Conservation (phyloP, 306 rosid species). For the barrel medic (Medicago truncatula) region DNA sequence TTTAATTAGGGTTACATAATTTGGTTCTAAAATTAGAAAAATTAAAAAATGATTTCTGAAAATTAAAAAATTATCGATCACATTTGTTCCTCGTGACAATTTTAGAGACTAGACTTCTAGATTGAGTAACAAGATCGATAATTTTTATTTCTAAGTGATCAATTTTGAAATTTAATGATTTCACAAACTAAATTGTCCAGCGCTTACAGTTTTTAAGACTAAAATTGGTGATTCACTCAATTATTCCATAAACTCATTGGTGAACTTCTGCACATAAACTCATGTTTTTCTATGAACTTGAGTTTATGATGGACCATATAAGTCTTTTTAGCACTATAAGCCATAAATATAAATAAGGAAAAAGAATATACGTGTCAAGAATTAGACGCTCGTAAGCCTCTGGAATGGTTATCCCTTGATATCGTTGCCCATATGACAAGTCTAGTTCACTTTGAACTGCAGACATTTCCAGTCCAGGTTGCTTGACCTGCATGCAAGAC, state of each 20-base stretch:
- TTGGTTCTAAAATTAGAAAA: too few species aligned
- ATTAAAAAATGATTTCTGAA: not conserved
- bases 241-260: too few species aligned
- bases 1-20: too few species aligned
- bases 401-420: constrained; percentile 77
- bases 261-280: too few species aligned
- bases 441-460: constrained; percentile 91
- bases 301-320: too few species aligned
- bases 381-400: constrained; percentile 98
- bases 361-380: constrained; percentile 84
- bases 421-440: constrained; percentile 87
- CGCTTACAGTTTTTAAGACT: too few species aligned
- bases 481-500: constrained; percentile 75
- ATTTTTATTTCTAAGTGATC: not conserved
- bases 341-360: constrained; percentile 5
- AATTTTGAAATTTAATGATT: not conserved
- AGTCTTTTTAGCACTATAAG: not conserved
- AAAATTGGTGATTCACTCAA: too few species aligned
- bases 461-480: constrained; percentile 93
- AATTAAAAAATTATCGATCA: too few species aligned
- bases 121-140: too few species aligned
- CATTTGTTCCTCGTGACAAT: not conserved
- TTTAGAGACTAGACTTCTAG: not conserved
- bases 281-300: too few species aligned
- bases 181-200: too few species aligned